Conservation (phyloP, 176 grass and related monocot genomes). For the Carex cristatella region DNA sequence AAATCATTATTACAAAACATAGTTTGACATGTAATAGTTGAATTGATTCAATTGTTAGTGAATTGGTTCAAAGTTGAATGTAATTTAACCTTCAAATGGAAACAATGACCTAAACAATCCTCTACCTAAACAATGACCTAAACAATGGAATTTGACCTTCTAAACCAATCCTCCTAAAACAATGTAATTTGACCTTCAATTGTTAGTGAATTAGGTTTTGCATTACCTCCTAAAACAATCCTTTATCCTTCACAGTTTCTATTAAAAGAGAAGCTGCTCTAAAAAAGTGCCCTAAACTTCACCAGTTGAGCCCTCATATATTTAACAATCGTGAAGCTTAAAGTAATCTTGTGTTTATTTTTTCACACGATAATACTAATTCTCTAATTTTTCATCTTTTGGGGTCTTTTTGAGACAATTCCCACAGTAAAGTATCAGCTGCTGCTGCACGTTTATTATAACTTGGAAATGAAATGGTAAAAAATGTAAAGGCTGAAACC, state of each 20-base stretch:
- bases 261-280: neutral
- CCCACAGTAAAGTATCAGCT: neutral
- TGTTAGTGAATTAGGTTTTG: neutral
- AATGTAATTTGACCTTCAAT: neutral
- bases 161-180: too few species aligned
- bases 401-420: neutral
- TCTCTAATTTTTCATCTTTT: neutral
- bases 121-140: too few species aligned
- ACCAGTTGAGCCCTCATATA: neutral
- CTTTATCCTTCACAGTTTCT: neutral
- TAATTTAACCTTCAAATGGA: neutral
- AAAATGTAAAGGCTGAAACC: conserved; percentile 48
- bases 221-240: neutral
- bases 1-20: neutral
- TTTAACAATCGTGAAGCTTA: neutral
- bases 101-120: neutral
- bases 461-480: conserved; percentile 1
- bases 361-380: neutral
- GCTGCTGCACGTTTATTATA: neutral
- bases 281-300: neutral
- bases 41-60: neutral
- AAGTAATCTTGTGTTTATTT: neutral
- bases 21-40: neutral
- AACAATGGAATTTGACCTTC: too few species aligned
- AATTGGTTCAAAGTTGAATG: neutral